Evolutionary conservation across 352 stramenopile species (phyloP), one percentile per base, ranked within the genome.

Genomic region (Thalassiosira livingstoniorum): DNA sequence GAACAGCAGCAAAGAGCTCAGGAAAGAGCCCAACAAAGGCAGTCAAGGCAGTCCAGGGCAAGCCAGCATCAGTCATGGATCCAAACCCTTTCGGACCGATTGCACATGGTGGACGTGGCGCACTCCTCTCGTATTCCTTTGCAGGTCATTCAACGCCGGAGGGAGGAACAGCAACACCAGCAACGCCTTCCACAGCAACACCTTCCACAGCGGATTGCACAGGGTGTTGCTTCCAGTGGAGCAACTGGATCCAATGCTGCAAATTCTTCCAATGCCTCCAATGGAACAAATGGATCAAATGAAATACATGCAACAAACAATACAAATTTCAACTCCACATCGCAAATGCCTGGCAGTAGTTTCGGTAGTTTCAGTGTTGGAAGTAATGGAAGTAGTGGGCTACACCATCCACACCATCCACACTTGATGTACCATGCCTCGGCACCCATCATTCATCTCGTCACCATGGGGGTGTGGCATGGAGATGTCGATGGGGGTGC

Each of bases 51-150:
- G 10, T 5, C 4, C 43, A 43, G 31, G 25, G 39, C 47, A 25
- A 18, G 32, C 43, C 23, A 34, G 27, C 65, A 74, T 31, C 43
- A 39, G 18, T 64, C 32, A 3, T 66, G 58, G 23, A 65, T 77
- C 32, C 61, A 75, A 34, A 62, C 71, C 63, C 79, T 92, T 21
- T 77, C 64, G 13, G 75, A 90, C 34, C 74, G 87, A 45, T 71
- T 92, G 4, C 54, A 78, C 53, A 83, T 78, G 35, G 68, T 88
- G 1, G 82, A 91, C 53, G 62, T 70, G 18, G 77, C 87, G 0
- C 85, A 90, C 76, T 89, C 82, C 7, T 80, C 74, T n/a, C 79
- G 72, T 54, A 76, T 87, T 32, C 87, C 87, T 4, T 47, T 91
- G 39, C 47, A 80, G 13, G 54, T 91, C 42, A 64, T 92, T 51